phyloP scores from a whole-genome alignment of 106 monocot genomes.

The Dendrobium huoshanense region DNA sequence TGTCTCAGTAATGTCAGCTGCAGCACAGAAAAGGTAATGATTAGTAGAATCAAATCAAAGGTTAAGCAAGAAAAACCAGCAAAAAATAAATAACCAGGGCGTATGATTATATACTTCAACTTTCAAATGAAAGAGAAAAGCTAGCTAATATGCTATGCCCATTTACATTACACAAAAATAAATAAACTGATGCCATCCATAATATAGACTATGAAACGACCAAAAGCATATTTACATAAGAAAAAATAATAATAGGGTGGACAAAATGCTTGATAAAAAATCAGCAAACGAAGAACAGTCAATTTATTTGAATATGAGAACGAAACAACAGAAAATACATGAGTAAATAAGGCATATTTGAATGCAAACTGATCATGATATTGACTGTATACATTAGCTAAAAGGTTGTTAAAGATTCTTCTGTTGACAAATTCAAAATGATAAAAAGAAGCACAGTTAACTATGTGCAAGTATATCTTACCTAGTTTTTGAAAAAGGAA shows the following conservation, averaged over 20 bases:
- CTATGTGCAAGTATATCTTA: conserved; percentile 10
- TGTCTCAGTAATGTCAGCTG: conserved; percentile 78
- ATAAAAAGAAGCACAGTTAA: neutral
- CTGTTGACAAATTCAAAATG: neutral
- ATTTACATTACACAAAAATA: neutral
- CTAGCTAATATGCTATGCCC: neutral
- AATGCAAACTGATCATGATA: neutral
- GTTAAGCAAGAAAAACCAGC: neutral
- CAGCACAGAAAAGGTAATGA: conserved; percentile 19
- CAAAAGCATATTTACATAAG: neutral
- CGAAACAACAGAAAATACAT: neutral
- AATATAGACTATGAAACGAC: neutral
- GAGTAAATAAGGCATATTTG: neutral
- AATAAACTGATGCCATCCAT: neutral
- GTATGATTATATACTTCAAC: neutral
- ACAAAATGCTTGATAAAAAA: neutral
- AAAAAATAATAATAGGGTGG: neutral
- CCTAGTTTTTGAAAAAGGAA: conserved; percentile 82
- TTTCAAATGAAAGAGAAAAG: neutral
- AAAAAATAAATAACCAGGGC: neutral
- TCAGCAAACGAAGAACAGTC: neutral
- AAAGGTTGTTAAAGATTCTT: neutral
- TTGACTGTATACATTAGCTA: neutral
- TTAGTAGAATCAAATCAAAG: neutral
- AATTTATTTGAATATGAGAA: neutral